Percentiles rank a stretch among this genome's conserved stretches.
phyloP scores from a whole-genome alignment of 768 basidiomycete species.

The Royoungia palumana region DNA sequence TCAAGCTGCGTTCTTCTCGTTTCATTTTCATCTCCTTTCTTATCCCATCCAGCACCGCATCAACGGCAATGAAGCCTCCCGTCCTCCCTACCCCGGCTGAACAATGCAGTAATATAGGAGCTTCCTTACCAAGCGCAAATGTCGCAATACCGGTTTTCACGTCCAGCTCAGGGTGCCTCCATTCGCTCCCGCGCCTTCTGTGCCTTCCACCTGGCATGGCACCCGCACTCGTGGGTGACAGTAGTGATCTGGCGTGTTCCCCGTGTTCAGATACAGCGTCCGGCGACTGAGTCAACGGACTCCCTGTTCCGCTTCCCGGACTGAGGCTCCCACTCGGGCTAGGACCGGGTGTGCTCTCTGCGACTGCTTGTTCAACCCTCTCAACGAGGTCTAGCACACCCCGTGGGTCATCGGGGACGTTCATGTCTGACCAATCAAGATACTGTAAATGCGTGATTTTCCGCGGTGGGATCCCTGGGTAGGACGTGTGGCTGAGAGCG shows the following conservation, averaged over 20 bases:
- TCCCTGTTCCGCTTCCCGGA: slow-evolving; percentile 18
- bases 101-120: slow-evolving; percentile 80
- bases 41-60: slow-evolving; percentile 78
- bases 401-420: slow-evolving; percentile 82
- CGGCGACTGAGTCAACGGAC: slow-evolving; percentile 18
- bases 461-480: slow-evolving; percentile 59
- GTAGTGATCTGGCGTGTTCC: slow-evolving; percentile 1
- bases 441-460: slow-evolving; percentile 86
- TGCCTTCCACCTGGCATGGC: neutral
- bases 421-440: slow-evolving; percentile 94
- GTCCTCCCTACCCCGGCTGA: slow-evolving; percentile 95
- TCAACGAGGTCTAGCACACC: slow-evolving; percentile 72
- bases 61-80: slow-evolving; percentile 88
- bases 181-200: slow-evolving; percentile 18
- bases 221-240: slow-evolving; percentile 19
- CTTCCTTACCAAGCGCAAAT: slow-evolving; percentile 42
- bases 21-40: slow-evolving; percentile 51
- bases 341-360: slow-evolving; percentile 29
- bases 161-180: slow-evolving; percentile 45
- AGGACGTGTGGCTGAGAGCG: slow-evolving; percentile 57
- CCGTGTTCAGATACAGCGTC: slow-evolving; percentile 6
- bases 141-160: slow-evolving; percentile 52
- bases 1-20: slow-evolving; percentile 20
- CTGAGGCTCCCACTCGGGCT: slow-evolving; percentile 26
- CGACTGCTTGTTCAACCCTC: slow-evolving; percentile 48